A percentile compares a stretch with the other conserved stretches of the same genome.
Conservation (phyloP, 2,329 filamentous ascomycete species). For the Ophiocordyceps camponoti-leonardi region DNA sequence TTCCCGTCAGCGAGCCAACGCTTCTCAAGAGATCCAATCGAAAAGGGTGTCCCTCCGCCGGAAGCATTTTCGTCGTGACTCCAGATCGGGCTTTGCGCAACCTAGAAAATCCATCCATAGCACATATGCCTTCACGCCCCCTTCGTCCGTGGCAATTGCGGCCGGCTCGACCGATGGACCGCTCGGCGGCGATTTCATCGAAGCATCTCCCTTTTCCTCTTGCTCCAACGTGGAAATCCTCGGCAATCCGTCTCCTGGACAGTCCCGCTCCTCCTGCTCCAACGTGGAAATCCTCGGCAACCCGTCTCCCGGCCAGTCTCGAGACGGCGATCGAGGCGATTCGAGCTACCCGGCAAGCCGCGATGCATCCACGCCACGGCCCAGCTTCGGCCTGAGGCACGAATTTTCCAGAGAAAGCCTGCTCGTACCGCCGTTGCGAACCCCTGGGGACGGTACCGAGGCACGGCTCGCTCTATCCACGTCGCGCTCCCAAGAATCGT, state of each 20-base stretch:
- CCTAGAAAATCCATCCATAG: not conserved
- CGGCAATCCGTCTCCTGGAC: conserved; percentile 24
- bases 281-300: conserved; percentile 35
- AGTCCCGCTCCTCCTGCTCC: conserved; percentile 19
- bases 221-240: conserved; percentile 35
- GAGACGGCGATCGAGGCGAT: conserved; percentile 12
- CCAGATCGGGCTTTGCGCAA: not conserved
- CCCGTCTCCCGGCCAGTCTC: conserved; percentile 25
- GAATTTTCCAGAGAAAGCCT: conserved; percentile 46
- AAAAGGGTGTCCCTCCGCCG: not conserved
- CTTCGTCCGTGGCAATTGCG: not conserved
- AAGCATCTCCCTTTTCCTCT: conserved; percentile 23
- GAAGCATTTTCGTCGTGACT: not conserved
- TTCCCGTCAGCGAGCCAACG: conserved; percentile 9
- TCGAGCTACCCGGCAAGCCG: conserved; percentile 37
- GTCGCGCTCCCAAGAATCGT: conserved; percentile 33
- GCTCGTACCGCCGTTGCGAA: conserved; percentile 35
- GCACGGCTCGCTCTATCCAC: conserved; percentile 32
- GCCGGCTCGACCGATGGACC: not conserved
- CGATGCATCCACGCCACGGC: conserved; percentile 16
- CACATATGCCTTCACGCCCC: not conserved
- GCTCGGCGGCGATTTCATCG: conserved; percentile 13
- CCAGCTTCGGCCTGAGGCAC: conserved; percentile 13
- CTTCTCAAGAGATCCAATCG: not conserved
- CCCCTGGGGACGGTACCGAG: conserved; percentile 26